Evolutionary conservation across 1,284 basidiomycete genomes (phyloP), one percentile per base, ranked within the genome.

Genomic region (Ceratobasidium sp.): DNA sequence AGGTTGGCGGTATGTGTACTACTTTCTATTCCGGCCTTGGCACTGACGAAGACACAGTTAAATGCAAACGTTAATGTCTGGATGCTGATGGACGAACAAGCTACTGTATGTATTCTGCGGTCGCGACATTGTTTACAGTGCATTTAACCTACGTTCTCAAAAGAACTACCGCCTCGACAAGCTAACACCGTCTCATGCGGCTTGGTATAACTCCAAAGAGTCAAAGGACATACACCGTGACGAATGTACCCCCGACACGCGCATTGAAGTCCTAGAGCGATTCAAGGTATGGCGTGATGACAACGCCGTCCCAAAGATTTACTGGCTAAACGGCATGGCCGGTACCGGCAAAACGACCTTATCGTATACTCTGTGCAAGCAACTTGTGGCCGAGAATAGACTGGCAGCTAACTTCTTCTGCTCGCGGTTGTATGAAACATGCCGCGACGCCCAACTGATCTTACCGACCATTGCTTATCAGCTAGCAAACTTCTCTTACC

Each of bases 381-480:
- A 76, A 3, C 77, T 77, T 23, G 48, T 71, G 13, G 38, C 15
- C 4, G 33, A 73, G 12, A 65, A 76, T 3, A 54, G 46, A 13
- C 83, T 84, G 2, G 84, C 82, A 1, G 84, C 83, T 2, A 83
- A 80, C 5, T 71, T 68, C 20, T 85, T 84, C 80, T 85, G 82
- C 62, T 82, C 83, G 4, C 80, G 84, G 0, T 80, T 28, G n/a
- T 42, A 42, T 33, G 20, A 38, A 10, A 50, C 64, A 23, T 62
- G 77, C 28, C 46, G 71, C 26, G 65, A 80, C 26, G 77, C 67
- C 10, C 4, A 46, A 3, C 48, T 44, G 7, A 74, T 80, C 7
- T 40, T 78, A 26, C 79, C 79, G 15, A 76, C 79, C 4, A 68
- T 80, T 23, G 79, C 79, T 1, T 67, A 77, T n/a, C 79, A 80